A percentile compares a stretch with the other conserved stretches of the same genome.
Conservation (phyloP, 2,329 filamentous ascomycete species). For the Metarhizium anisopliae region DNA sequence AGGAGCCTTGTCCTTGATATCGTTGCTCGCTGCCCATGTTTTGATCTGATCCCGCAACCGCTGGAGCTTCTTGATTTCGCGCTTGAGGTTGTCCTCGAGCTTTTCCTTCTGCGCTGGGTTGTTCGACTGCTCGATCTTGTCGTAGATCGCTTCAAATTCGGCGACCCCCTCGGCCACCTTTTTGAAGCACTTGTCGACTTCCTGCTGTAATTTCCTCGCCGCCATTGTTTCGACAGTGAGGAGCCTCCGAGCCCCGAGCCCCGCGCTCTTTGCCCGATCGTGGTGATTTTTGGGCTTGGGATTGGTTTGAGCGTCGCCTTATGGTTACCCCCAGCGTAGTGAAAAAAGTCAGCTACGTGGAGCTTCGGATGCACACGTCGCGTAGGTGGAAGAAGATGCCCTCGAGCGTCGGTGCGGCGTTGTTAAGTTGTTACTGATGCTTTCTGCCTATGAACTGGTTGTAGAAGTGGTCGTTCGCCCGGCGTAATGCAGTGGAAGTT, state of each 20-base stretch:
- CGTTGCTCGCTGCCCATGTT: conserved; percentile 96
- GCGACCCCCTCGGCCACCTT: conserved; percentile 89
- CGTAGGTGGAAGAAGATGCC: background rate
- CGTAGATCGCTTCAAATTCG: conserved; percentile 91
- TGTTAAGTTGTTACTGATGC: background rate
- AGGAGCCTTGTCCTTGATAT: conserved; percentile 98
- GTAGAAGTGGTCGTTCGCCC: conserved; percentile 1
- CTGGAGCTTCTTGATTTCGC: conserved; percentile 99
- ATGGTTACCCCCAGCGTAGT: background rate
- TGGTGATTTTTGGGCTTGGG: background rate
- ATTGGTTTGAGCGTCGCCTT: background rate
- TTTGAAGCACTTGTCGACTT: conserved; percentile 99
- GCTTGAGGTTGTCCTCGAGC: conserved; percentile 93
- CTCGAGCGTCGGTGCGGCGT: background rate
- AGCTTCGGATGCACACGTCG: background rate
- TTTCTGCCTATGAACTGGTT: conserved; percentile 1
- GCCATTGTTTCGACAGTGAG: conserved; percentile 56
- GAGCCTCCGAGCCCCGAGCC: background rate
- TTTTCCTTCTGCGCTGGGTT: conserved; percentile 97
- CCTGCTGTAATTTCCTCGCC: conserved; percentile 90
- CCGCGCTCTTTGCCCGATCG: background rate
- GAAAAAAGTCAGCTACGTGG: background rate
- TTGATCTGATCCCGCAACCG: conserved; percentile 97
- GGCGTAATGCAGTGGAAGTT: background rate
- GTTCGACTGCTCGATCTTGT: conserved; percentile 89